These are phyloP conservation scores for Dactylorhiza incarnata DNA, from an alignment of 106 monocot species.

Conservation along the genomic window DNA sequence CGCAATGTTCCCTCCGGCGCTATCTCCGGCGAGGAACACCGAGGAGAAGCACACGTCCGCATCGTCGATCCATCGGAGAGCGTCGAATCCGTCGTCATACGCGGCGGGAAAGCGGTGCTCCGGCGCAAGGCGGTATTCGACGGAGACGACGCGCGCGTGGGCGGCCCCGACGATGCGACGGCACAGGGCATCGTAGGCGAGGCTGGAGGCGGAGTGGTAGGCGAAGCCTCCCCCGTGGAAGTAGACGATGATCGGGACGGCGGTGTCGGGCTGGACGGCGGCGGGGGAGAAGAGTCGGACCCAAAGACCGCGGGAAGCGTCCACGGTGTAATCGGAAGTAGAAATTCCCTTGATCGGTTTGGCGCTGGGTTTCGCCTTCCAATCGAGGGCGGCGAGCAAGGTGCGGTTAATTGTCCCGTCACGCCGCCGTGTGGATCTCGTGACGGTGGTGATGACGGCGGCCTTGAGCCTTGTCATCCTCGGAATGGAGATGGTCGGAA, in stretches of 20 bases:
- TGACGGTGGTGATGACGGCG: no score
- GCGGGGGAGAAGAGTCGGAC: conserved; percentile 40
- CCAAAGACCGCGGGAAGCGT: conserved; percentile 24
- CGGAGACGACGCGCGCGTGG: conserved; percentile 49
- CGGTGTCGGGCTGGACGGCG: neutral
- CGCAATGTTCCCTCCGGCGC: conserved; percentile 54
- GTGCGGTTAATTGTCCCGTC: conserved; percentile 27
- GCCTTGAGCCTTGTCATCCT: no score
- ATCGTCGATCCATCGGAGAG: conserved; percentile 16
- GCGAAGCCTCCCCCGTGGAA: conserved; percentile 75
- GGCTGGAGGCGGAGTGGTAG: conserved; percentile 29
- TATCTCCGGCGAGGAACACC: conserved; percentile 36
- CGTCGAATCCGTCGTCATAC: conserved; percentile 51
- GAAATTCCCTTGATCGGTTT: conserved; percentile 5
- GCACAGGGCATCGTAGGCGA: conserved; percentile 36
- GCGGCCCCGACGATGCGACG: conserved; percentile 26
- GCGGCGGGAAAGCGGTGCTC: conserved; percentile 68
- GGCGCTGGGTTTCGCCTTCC: neutral
- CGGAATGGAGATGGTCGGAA: no score
- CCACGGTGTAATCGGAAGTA: conserved; percentile 39
- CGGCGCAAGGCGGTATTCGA: conserved; percentile 65
- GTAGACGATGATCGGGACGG: conserved; percentile 55
- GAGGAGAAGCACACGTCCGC: conserved; percentile 24
- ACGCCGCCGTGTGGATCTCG: neutral
- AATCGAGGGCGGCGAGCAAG: conserved; percentile 2